Evolutionary conservation across 2,329 filamentous ascomycete genomes (phyloP).

Genomic region (Plectosphaerella cucumerina): DNA sequence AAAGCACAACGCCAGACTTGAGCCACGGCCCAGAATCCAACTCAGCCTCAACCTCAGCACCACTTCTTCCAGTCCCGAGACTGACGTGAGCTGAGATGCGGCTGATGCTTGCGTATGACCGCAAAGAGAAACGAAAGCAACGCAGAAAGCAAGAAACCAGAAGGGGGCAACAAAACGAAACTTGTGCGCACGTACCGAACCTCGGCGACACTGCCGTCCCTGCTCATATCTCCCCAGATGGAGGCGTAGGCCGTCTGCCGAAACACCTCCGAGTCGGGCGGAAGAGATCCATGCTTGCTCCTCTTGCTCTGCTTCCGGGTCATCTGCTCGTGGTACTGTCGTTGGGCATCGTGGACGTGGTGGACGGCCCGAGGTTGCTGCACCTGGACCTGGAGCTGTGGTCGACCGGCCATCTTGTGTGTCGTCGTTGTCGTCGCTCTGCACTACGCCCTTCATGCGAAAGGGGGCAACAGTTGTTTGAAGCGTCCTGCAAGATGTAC

Average conservation of each 20-base stretch:
- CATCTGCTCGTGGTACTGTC: slow-evolving; percentile 1
- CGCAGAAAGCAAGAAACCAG: background rate
- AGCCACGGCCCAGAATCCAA: background rate
- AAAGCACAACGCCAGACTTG: too few relatives aligned
- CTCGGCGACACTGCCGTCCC: background rate
- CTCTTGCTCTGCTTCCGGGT: background rate
- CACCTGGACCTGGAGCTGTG: background rate
- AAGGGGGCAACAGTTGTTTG: background rate
- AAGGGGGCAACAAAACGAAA: background rate
- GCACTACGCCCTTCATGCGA: background rate
- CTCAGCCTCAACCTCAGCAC: background rate
- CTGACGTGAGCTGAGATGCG: too few relatives aligned
- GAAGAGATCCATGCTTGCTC: background rate
- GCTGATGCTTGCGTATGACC: background rate
- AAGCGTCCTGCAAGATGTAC: too few relatives aligned
- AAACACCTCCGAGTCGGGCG: background rate
- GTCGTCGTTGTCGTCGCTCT: background rate
- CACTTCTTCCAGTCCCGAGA: too few relatives aligned
- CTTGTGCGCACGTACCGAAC: background rate
- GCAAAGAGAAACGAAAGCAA: background rate
- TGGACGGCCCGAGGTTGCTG: background rate
- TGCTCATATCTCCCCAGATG: background rate
- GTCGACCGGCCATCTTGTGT: background rate
- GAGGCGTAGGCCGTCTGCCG: background rate
- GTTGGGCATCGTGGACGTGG: slow-evolving; percentile 1